Evolutionary conservation across 352 stramenopile species (phyloP).

Genomic region (Phytophthora pluvialis): DNA sequence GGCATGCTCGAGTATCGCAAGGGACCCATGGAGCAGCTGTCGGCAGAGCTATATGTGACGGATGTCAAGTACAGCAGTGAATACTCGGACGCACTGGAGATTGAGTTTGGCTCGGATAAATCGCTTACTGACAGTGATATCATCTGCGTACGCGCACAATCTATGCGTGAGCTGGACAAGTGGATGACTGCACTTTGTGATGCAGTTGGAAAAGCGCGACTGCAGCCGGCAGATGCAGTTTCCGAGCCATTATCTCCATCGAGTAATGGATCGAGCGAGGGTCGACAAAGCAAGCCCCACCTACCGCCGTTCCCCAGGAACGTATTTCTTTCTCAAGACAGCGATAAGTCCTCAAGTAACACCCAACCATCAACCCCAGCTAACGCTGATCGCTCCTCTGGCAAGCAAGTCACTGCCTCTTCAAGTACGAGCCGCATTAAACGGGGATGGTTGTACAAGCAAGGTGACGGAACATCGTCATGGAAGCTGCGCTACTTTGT

Average conservation of each 20-base stretch:
- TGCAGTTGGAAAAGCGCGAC: conserved; percentile 38
- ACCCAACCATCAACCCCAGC: conserved; percentile 8
- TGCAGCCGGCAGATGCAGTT: conserved; percentile 3
- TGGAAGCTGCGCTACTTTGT: conserved; percentile 82
- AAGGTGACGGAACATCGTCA: conserved; percentile 48
- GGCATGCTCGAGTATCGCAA: conserved; percentile 72
- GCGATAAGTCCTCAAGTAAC: conserved; percentile 16
- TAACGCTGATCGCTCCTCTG: conserved; percentile 18
- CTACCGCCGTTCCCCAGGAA: conserved; percentile 35
- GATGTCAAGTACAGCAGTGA: conserved; percentile 55
- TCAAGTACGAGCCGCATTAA: conserved; percentile 31
- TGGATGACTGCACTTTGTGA: conserved; percentile 67
- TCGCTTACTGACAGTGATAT: conserved; percentile 27
- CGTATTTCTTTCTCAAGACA: conserved; percentile 14
- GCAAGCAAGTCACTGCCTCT: conserved; percentile 2
- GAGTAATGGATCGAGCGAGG: conserved; percentile 7
- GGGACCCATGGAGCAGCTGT: conserved; percentile 50
- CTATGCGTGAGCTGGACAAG: conserved; percentile 46
- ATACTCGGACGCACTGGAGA: conserved; percentile 41
- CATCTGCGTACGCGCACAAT: conserved; percentile 57
- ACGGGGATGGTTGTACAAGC: conserved; percentile 69
- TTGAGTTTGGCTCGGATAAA: conserved; percentile 63
- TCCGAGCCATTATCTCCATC: conserved; percentile 7
- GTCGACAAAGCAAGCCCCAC: conserved; percentile 22
- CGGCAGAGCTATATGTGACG: conserved; percentile 53